Percentiles rank a stretch among this genome's conserved stretches.
phyloP scores from a whole-genome alignment of 495 filamentous ascomycete genomes.

The Penicillium waksmanii region DNA sequence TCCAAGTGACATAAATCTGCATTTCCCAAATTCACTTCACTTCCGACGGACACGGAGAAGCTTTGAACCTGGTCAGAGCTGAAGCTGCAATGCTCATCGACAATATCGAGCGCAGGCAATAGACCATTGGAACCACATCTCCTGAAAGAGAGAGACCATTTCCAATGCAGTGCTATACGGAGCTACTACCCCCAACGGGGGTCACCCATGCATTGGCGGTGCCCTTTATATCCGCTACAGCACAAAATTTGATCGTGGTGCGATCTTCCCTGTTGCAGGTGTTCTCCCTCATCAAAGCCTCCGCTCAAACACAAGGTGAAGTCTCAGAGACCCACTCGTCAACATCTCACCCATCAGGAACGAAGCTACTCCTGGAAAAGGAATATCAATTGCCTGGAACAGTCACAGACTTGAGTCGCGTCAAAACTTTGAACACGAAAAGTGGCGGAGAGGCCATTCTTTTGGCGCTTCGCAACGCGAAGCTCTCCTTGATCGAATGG shows the following conservation, averaged over 20 bases:
- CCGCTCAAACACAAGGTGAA: slow-evolving; percentile 45
- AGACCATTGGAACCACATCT: slow-evolving; percentile 22
- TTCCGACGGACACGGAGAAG: not conserved
- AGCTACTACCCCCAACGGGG: slow-evolving; percentile 88
- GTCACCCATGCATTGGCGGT: slow-evolving; percentile 85
- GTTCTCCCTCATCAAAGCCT: slow-evolving; percentile 55
- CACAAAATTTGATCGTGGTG: slow-evolving; percentile 83
- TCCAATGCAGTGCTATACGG: slow-evolving; percentile 81
- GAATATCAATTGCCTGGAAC: slow-evolving; percentile 84
- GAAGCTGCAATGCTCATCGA: slow-evolving; percentile 10
- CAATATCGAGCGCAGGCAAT: slow-evolving; percentile 17
- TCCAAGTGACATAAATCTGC: not conserved
- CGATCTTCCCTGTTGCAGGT: slow-evolving; percentile 91
- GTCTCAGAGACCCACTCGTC: slow-evolving; percentile 51
- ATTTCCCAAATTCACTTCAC: not conserved
- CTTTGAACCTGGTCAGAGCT: not conserved
- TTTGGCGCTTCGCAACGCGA: slow-evolving; percentile 84
- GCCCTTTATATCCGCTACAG: slow-evolving; percentile 73
- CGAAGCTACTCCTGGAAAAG: slow-evolving; percentile 82
- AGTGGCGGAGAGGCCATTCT: slow-evolving; percentile 87
- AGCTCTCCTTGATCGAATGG: slow-evolving; percentile 93
- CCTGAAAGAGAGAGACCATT: slow-evolving; percentile 7
- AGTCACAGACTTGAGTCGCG: slow-evolving; percentile 75
- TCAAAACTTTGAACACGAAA: slow-evolving; percentile 69
- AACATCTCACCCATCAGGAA: slow-evolving; percentile 40